phyloP scores from a whole-genome alignment of 768 basidiomycete genomes.

The Termitomyces eurrhizus region DNA sequence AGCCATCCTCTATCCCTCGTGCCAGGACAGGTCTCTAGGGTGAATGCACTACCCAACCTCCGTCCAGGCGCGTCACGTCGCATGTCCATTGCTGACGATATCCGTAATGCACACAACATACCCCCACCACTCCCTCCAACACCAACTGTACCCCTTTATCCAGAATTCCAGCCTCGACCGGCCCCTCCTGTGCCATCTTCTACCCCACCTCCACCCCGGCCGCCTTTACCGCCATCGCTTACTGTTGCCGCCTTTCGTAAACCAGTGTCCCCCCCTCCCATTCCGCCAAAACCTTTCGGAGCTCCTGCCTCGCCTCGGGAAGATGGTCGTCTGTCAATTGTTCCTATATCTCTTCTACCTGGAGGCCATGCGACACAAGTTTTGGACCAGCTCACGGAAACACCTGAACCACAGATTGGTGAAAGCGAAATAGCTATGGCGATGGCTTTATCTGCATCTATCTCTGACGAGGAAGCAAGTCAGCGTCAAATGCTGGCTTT shows the following conservation, averaged over 20 bases:
- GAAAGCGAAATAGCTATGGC: slow-evolving; percentile 45
- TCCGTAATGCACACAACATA: slow-evolving; percentile 13
- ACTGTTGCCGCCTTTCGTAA: slow-evolving; percentile 7
- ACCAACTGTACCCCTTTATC: slow-evolving; percentile 27
- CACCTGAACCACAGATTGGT: slow-evolving; percentile 20
- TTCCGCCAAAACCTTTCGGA: slow-evolving; percentile 36
- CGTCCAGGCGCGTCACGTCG: slow-evolving; percentile 14
- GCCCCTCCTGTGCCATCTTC: slow-evolving; percentile 17
- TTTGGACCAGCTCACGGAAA: neutral
- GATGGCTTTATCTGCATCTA: slow-evolving; percentile 46
- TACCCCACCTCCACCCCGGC: slow-evolving; percentile 23
- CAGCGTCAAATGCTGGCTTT: slow-evolving; percentile 28
- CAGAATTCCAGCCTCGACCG: slow-evolving; percentile 26
- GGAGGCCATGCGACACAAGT: neutral
- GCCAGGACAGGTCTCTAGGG: slow-evolving; percentile 18
- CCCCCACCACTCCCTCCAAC: slow-evolving; percentile 2
- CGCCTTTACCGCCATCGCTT: slow-evolving; percentile 17
- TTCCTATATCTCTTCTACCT: slow-evolving; percentile 1
- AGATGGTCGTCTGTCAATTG: neutral
- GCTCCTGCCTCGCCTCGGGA: neutral
- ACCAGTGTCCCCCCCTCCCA: slow-evolving; percentile 28
- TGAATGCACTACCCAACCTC: slow-evolving; percentile 20
- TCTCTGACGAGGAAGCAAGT: slow-evolving; percentile 29
- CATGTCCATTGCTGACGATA: slow-evolving; percentile 16
- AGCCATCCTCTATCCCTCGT: slow-evolving; percentile 18